Conservation (phyloP, 495 filamentous ascomycete species). For the Cercophora sp. region DNA sequence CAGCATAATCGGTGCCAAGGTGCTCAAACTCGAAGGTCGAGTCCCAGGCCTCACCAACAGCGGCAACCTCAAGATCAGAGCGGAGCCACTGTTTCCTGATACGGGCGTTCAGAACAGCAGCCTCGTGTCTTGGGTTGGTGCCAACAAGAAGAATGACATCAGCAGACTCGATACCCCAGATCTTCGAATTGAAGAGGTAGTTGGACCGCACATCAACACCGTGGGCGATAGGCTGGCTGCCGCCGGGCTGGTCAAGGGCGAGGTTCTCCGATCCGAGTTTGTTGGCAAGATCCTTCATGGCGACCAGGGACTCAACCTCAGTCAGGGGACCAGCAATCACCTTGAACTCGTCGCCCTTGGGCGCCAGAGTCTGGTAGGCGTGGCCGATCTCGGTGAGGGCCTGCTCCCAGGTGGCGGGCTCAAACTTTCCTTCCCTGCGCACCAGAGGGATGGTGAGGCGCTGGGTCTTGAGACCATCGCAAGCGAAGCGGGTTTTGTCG, state of each 20-base stretch:
- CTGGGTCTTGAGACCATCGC: constrained; percentile 95
- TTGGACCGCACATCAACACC: constrained; percentile 91
- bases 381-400: constrained; percentile 79
- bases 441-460: constrained; percentile 88
- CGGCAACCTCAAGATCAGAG: constrained; percentile 87
- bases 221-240: constrained; percentile 79
- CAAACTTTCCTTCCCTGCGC: constrained; percentile 80
- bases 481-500: constrained; percentile 95
- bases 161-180: constrained; percentile 87
- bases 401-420: constrained; percentile 90
- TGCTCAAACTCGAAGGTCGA: constrained; percentile 92
- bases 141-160: constrained; percentile 89
- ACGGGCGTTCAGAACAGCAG: constrained; percentile 88
- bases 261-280: constrained; percentile 94
- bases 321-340: constrained; percentile 85
- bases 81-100: constrained; percentile 97
- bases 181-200: constrained; percentile 93
- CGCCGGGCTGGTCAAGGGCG: constrained; percentile 82
- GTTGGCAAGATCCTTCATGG: constrained; percentile 95
- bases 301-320: constrained; percentile 88
- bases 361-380: constrained; percentile 68
- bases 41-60: constrained; percentile 87
- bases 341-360: constrained; percentile 91
- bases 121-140: constrained; percentile 92
- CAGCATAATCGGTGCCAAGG: constrained; percentile 69